Evolutionary conservation across 495 filamentous ascomycete genomes (phyloP).

Genomic region (Copromyces sp.): DNA sequence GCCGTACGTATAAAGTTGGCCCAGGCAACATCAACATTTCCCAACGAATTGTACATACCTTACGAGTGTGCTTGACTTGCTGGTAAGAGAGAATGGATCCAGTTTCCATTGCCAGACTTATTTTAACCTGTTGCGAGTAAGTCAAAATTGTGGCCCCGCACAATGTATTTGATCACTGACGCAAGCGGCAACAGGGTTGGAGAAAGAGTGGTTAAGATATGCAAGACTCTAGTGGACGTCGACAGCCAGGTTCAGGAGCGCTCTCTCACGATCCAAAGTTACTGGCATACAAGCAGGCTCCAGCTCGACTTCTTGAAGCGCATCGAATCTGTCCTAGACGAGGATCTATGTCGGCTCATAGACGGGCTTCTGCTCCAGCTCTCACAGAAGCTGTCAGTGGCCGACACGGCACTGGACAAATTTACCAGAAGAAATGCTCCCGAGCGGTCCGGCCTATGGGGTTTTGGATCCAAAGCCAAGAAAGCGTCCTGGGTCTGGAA

Average conservation of each 20-base stretch:
- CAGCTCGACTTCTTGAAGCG: conserved; percentile 28
- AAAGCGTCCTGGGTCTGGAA: conserved; percentile 5
- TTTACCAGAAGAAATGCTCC: background rate
- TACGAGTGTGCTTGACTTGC: no score
- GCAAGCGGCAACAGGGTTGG: background rate
- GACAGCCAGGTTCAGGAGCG: conserved; percentile 22
- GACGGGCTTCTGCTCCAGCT: conserved; percentile 1
- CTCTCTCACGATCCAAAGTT: conserved; percentile 21
- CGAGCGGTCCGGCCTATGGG: background rate
- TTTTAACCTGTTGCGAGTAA: background rate
- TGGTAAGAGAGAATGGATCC: background rate
- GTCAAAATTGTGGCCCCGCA: no score
- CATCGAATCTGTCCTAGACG: conserved; percentile 24
- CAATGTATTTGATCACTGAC: background rate
- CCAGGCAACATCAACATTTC: no score
- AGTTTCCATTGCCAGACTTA: background rate
- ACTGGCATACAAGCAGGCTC: conserved; percentile 23
- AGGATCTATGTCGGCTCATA: conserved; percentile 17
- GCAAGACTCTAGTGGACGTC: background rate
- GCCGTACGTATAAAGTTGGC: no score
- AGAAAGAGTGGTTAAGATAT: background rate
- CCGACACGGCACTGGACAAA: background rate
- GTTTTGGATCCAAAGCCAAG: background rate
- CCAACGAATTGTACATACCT: no score
- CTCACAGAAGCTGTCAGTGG: background rate